These are phyloP conservation scores for Saccharomyces kudriavzevii DNA, from an alignment of 805 yeast species.

Conservation along the genomic window DNA sequence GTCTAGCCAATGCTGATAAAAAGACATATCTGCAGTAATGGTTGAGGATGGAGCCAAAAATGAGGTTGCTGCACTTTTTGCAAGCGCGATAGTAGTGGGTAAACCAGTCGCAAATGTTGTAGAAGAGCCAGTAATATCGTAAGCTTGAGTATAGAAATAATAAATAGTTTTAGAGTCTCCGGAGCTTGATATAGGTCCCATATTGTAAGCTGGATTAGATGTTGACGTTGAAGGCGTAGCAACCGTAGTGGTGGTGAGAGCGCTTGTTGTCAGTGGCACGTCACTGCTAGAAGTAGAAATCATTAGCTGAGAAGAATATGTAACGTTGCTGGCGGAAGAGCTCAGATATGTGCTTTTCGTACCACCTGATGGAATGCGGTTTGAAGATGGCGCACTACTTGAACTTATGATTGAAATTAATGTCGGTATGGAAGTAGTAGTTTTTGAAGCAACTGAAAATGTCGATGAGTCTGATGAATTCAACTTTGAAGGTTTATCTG, in stretches of 20 bases:
- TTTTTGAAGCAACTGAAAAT: background rate
- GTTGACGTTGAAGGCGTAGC: background rate
- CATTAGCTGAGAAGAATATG: background rate
- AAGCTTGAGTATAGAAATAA: constrained; percentile 14
- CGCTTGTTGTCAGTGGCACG: background rate
- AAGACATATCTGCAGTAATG: constrained; percentile 17
- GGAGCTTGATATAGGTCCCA: background rate
- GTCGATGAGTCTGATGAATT: background rate
- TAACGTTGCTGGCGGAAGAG: background rate
- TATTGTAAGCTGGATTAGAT: background rate
- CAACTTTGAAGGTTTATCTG: background rate
- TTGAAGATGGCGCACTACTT: background rate
- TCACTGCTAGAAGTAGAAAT: background rate
- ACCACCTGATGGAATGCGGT: background rate
- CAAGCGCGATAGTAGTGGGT: constrained; percentile 11
- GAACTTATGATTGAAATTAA: background rate
- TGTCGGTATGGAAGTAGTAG: background rate
- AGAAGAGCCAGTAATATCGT: constrained; percentile 13
- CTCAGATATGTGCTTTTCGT: background rate
- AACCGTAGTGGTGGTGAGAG: background rate
- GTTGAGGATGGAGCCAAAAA: constrained; percentile 16
- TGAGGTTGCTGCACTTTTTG: constrained; percentile 7
- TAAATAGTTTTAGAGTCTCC: background rate
- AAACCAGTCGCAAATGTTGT: constrained; percentile 17
- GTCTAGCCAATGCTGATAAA: constrained; percentile 19